Evolutionary conservation across 345 rosid genomes (phyloP).

Genomic region (Eucalyptus curtisii): DNA sequence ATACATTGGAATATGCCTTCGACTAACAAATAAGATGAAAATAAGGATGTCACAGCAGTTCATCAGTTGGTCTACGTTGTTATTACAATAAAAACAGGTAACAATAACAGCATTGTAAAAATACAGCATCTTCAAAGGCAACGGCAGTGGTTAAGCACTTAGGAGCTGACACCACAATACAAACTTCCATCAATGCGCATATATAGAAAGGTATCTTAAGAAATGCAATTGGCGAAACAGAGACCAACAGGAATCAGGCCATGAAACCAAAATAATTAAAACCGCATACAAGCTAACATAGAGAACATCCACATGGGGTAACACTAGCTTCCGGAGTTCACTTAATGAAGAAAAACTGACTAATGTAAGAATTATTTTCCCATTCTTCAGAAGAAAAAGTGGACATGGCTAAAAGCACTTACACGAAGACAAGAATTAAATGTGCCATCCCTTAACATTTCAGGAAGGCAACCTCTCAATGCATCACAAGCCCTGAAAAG

Average conservation of each 20-base stretch:
- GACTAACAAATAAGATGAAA: not conserved
- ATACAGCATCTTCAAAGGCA: not conserved
- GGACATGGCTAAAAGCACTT: constrained; percentile 13
- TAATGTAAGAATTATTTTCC: not conserved
- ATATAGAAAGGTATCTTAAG: not conserved
- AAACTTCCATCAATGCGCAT: not conserved
- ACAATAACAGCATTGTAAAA: not conserved
- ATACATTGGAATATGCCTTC: not conserved
- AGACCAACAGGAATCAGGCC: not conserved
- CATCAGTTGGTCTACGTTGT: not conserved
- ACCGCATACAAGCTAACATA: not conserved
- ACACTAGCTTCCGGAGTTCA: not conserved
- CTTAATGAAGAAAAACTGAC: not conserved
- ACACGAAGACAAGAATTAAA: constrained; percentile 79
- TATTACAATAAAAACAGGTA: not conserved
- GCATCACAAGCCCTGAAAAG: constrained; percentile 87
- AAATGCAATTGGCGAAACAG: not conserved
- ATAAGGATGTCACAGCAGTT: not conserved
- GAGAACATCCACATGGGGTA: not conserved
- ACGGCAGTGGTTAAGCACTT: not conserved
- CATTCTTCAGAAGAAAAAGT: not conserved
- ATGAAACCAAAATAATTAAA: not conserved
- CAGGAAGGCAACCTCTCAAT: constrained; percentile 78
- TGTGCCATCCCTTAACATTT: constrained; percentile 79
- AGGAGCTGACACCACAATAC: not conserved